Conservation (phyloP, 2,329 filamentous ascomycete genomes). For the Aspergillus calidoustus region DNA sequence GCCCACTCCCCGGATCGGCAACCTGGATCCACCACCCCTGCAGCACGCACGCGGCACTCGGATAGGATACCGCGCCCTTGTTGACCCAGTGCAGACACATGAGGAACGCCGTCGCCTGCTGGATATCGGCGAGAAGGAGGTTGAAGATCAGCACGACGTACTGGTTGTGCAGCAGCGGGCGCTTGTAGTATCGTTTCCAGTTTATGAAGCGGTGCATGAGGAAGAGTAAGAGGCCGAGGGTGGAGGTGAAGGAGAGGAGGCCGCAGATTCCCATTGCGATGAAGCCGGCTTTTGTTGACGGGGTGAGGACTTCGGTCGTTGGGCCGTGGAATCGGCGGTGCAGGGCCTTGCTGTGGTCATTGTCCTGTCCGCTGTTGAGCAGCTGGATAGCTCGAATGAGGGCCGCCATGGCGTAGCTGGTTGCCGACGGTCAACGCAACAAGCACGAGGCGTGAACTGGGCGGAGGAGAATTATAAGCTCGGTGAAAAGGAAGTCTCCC, state of each 20-base stretch:
- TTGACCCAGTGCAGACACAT: slow-evolving; percentile 52
- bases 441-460: too few species aligned
- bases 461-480: too few species aligned
- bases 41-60: slow-evolving; percentile 51
- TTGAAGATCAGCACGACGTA: slow-evolving; percentile 59
- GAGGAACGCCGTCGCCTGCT: slow-evolving; percentile 54
- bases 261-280: slow-evolving; percentile 52
- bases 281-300: slow-evolving; percentile 47
- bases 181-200: slow-evolving; percentile 54
- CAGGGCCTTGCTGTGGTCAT: too few species aligned
- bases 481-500: too few species aligned
- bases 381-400: too few species aligned
- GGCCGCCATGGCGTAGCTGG: too few species aligned
- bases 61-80: slow-evolving; percentile 47
- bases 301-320: slow-evolving; percentile 10
- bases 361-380: too few species aligned
- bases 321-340: too few species aligned
- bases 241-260: slow-evolving; percentile 44
- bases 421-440: too few species aligned
- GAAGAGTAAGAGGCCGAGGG: slow-evolving; percentile 44
- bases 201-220: slow-evolving; percentile 55
- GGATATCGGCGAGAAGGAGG: slow-evolving; percentile 55
- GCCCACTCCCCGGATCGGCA: slow-evolving; percentile 55
- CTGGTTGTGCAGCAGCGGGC: slow-evolving; percentile 56
- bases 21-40: slow-evolving; percentile 59